phyloP scores from a whole-genome alignment of 306 rosid genomes.

The Inga oerstediana region DNA sequence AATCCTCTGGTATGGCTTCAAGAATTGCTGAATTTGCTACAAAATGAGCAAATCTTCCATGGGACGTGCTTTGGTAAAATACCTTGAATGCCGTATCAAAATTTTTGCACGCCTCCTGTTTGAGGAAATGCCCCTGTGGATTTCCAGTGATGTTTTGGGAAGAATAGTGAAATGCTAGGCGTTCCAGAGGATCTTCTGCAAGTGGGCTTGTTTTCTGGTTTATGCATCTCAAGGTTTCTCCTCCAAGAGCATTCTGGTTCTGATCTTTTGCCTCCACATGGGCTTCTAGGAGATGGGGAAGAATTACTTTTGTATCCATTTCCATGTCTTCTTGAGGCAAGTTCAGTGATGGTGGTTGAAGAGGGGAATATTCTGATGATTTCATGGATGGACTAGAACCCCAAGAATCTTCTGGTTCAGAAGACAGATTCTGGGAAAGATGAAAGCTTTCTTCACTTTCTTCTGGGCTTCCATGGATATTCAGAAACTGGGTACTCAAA shows the following conservation, averaged over 20 bases:
- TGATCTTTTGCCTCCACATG: slow-evolving; percentile 40
- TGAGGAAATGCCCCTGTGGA: slow-evolving; percentile 33
- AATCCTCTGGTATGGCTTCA: slow-evolving; percentile 50
- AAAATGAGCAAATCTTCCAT: slow-evolving; percentile 49
- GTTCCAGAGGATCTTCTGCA: slow-evolving; percentile 42
- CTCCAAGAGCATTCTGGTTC: slow-evolving; percentile 34
- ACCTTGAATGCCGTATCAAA: slow-evolving; percentile 36
- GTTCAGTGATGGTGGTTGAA: slow-evolving; percentile 31
- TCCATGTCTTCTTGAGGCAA: slow-evolving; percentile 48
- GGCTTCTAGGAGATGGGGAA: slow-evolving; percentile 48
- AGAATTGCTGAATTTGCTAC: slow-evolving; percentile 52
- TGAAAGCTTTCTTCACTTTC: slow-evolving; percentile 44
- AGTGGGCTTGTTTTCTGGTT: slow-evolving; percentile 48
- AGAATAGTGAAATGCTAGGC: slow-evolving; percentile 45
- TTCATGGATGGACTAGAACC: slow-evolving; percentile 45
- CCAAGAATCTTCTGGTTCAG: slow-evolving; percentile 38
- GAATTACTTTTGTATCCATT: slow-evolving; percentile 33
- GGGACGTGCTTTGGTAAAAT: slow-evolving; percentile 44
- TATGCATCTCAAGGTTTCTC: slow-evolving; percentile 41
- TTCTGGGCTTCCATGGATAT: slow-evolving; percentile 17
- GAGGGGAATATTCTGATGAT: slow-evolving; percentile 41
- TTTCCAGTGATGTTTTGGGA: slow-evolving; percentile 21
- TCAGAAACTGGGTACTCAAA: background rate
- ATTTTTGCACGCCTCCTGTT: slow-evolving; percentile 49
- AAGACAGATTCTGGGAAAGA: slow-evolving; percentile 27